These are phyloP conservation scores for Lathyrus sativus DNA, from an alignment of 306 rosid genomes.

Conservation along the genomic window DNA sequence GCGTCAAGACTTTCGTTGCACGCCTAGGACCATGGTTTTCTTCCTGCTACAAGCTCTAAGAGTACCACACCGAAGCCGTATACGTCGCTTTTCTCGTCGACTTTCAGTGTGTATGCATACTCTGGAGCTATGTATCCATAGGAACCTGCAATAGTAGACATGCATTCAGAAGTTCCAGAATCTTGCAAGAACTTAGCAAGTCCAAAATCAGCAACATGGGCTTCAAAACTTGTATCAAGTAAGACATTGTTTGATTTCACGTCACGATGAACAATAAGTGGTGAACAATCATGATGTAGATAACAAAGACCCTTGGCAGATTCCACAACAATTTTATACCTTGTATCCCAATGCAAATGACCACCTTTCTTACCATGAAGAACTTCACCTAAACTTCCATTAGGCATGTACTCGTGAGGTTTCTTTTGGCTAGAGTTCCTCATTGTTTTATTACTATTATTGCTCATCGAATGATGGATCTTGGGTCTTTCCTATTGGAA, in stretches of 20 bases:
- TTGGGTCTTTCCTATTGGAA: too few species aligned
- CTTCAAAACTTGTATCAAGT: slow-evolving; percentile 50
- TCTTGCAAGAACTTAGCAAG: too few species aligned
- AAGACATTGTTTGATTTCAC: slow-evolving; percentile 54
- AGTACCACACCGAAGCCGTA: slow-evolving; percentile 87
- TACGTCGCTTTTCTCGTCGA: slow-evolving; percentile 87
- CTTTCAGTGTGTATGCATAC: slow-evolving; percentile 85
- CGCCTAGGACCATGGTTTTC: too few species aligned
- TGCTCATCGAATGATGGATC: too few species aligned
- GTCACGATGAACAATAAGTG: slow-evolving; percentile 69
- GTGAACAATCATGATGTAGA: slow-evolving; percentile 91
- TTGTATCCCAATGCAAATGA: slow-evolving; percentile 76
- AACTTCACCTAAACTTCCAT: slow-evolving; percentile 74
- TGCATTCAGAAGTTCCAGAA: too few species aligned
- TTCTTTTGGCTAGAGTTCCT: too few species aligned
- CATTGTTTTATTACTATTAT: too few species aligned
- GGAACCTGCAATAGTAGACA: too few species aligned
- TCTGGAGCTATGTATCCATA: too few species aligned
- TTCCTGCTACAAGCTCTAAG: slow-evolving; percentile 74
- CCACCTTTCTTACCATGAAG: slow-evolving; percentile 87
- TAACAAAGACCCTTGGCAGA: slow-evolving; percentile 86
- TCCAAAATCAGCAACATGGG: too few species aligned
- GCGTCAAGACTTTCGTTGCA: too few species aligned
- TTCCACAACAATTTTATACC: slow-evolving; percentile 74
- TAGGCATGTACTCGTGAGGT: too few species aligned